Base-by-base conservation (phyloP, 2,329 filamentous ascomycete species). In the Aureobasidium sp. region DNA sequence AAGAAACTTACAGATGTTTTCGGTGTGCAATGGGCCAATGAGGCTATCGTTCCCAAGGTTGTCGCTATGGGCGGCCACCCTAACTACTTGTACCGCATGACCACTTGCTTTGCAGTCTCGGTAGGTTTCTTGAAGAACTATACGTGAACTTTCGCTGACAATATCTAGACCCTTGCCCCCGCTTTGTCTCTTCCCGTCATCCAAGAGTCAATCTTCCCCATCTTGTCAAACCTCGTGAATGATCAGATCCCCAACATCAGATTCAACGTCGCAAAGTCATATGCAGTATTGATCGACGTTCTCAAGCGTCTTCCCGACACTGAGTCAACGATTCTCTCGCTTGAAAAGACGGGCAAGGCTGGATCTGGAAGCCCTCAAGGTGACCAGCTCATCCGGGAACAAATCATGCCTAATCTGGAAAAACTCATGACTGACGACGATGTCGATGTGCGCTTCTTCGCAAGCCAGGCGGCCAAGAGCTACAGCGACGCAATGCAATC, bases 41-140 rank as follows among this genome's bases (percentile, higher is more conserved):
- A 92, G 74, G 92, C 92, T 51, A 99, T 99, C 72, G 96, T 99
- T 69, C 94, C 94, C 64, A 97, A 97, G 81, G 94, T 99, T 67
- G 94, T 96, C 84, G 90, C 89, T 41, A 97, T 99, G 94, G 94
- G 94, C 64, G 90, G 91, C 73, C 94, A 99, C 75, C 91, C 93
- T 65, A 99, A 99, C 80, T 99, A 99, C 75, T 87, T 99, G 59
- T 99, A 99, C 83, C 86, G 94, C 74, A 99, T 99, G 94, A 99
- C 94, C 10, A 99, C 94, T n/a, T 97, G 93, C 79, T 99, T 99
- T 75, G 94, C 94, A 65, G 95, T 99, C 68, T 93, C 92, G 70
- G 94, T 99, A 83, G 81, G 90, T 84, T 36, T 3, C 41, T 20
- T 3, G 13, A 20, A 48, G 5, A 36, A 46, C n/a, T 9, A 37